Conservation (phyloP, 345 rosid species). For the Nephelium lappaceum region DNA sequence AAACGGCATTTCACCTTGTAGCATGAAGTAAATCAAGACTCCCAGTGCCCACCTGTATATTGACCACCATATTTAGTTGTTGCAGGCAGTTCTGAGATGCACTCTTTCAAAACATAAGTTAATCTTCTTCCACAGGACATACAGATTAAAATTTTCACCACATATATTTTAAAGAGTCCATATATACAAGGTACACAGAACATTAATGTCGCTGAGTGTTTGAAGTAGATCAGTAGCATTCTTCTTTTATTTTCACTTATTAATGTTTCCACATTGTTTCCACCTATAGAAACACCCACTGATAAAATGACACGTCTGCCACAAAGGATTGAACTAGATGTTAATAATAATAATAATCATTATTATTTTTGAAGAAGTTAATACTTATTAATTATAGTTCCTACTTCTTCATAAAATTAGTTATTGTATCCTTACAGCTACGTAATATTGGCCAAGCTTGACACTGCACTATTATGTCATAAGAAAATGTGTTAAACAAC, state of each 20-base stretch:
- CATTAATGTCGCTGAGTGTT: background rate
- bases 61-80: constrained; percentile 3
- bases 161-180: background rate
- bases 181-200: background rate
- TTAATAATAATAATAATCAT: too few species aligned
- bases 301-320: background rate
- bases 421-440: background rate
- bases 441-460: background rate
- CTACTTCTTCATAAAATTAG: background rate
- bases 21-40: constrained; percentile 77
- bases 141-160: background rate
- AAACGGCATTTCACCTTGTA: constrained; percentile 81
- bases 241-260: background rate
- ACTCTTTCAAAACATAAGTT: background rate
- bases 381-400: background rate
- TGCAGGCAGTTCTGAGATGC: background rate
- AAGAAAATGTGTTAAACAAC: background rate
- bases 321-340: constrained; percentile 7
- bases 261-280: background rate
- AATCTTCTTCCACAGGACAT: background rate
- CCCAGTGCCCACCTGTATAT: constrained; percentile 88
- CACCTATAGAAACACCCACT: background rate
- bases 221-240: background rate
- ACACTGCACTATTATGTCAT: background rate
- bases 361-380: too few species aligned